Evolutionary conservation across 352 stramenopile genomes (phyloP).

Genomic region (Pythium myriotylum): DNA sequence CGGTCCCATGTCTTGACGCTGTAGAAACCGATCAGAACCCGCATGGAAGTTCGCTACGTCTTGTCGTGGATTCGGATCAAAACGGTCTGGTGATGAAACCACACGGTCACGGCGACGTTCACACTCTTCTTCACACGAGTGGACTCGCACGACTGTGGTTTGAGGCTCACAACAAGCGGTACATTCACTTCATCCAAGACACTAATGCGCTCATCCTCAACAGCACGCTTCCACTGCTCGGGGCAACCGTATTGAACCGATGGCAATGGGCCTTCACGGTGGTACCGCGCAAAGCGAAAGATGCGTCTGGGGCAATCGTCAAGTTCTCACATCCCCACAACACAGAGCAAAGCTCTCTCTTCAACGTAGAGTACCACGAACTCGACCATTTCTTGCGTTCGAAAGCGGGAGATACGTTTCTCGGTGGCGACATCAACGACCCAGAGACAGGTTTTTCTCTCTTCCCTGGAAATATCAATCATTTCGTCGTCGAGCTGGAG

Average conservation of each 20-base stretch:
- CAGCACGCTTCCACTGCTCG: conserved; percentile 87
- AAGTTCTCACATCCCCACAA: conserved; percentile 39
- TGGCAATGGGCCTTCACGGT: conserved; percentile 94
- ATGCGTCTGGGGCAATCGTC: conserved; percentile 81
- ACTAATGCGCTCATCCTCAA: conserved; percentile 97
- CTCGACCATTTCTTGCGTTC: conserved; percentile 68
- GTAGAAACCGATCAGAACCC: conserved; percentile 1
- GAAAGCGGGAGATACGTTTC: conserved; percentile 42
- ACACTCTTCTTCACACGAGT: conserved; percentile 90
- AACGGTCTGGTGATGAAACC: conserved; percentile 92
- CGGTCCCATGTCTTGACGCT: conserved; percentile 88
- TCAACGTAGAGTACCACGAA: conserved; percentile 82
- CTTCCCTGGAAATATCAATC: conserved; percentile 81
- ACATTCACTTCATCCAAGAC: conserved; percentile 96
- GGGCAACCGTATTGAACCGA: conserved; percentile 80
- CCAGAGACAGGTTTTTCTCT: conserved; percentile 50
- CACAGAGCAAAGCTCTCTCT: conserved; percentile 36
- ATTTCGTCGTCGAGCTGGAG: conserved; percentile 54
- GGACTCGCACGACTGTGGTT: conserved; percentile 75
- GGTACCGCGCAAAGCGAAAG: conserved; percentile 93
- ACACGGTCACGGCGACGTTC: conserved; percentile 98
- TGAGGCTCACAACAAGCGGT: conserved; percentile 80
- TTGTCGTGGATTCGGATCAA: conserved; percentile 14
- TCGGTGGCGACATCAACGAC: conserved; percentile 67
- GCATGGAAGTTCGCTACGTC: conserved; percentile 42